Evolutionary conservation across 2,329 filamentous ascomycete species (phyloP).

Genomic region (Aspergillus novofumigatus): DNA sequence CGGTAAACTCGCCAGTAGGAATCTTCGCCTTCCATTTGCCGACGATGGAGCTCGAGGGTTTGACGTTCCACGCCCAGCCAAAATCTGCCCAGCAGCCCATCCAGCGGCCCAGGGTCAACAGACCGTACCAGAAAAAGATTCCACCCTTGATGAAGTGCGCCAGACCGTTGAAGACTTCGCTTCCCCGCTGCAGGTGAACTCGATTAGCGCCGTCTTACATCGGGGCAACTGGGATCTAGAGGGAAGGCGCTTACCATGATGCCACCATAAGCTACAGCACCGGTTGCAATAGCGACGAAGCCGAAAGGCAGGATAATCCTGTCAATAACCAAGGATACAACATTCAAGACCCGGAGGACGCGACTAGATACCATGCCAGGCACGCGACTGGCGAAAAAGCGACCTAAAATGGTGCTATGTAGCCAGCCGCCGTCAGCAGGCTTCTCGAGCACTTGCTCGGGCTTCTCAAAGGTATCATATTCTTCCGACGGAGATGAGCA

Average conservation of each 20-base stretch:
- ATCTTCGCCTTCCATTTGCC: slow-evolving; percentile 58
- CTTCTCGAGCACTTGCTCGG: slow-evolving; percentile 44
- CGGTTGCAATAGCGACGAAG: slow-evolving; percentile 67
- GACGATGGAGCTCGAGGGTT: slow-evolving; percentile 56
- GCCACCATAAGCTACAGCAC: slow-evolving; percentile 72
- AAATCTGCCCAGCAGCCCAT: slow-evolving; percentile 84
- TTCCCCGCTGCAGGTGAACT: slow-evolving; percentile 53
- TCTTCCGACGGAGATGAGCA: slow-evolving; percentile 46
- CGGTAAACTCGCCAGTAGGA: slow-evolving; percentile 81
- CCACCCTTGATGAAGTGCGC: slow-evolving; percentile 94
- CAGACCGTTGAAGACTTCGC: slow-evolving; percentile 72
- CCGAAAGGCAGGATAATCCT: slow-evolving; percentile 73
- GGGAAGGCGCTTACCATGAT: slow-evolving; percentile 66
- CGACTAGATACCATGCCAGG: slow-evolving; percentile 53
- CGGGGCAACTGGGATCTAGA: neutral
- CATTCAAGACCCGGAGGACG: slow-evolving; percentile 54
- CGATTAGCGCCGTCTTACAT: slow-evolving; percentile 5
- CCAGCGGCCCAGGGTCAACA: slow-evolving; percentile 84
- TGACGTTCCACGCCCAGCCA: slow-evolving; percentile 94
- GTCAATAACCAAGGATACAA: slow-evolving; percentile 67
- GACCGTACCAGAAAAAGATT: slow-evolving; percentile 90
- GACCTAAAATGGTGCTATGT: slow-evolving; percentile 44
- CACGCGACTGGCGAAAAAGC: slow-evolving; percentile 52
- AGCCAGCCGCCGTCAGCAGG: slow-evolving; percentile 39
- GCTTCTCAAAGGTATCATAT: slow-evolving; percentile 48